These are phyloP conservation scores for Babesia bigemina DNA, from an alignment of 169 alveolate genomes.

Conservation along the genomic window DNA sequence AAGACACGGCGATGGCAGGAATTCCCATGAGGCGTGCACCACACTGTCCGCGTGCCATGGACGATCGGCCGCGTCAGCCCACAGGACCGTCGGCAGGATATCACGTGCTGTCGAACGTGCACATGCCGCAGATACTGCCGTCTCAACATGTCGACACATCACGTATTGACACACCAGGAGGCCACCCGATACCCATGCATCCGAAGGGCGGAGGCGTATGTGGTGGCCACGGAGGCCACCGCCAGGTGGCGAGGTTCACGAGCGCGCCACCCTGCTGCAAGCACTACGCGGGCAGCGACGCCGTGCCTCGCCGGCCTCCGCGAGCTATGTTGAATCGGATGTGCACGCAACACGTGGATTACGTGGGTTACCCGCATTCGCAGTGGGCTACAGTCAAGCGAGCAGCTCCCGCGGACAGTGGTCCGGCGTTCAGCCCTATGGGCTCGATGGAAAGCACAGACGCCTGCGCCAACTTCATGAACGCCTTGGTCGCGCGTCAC, in stretches of 20 bases:
- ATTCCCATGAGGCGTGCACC: background rate
- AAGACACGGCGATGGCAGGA: background rate
- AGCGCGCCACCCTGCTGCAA: conserved; percentile 10
- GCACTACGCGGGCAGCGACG: conserved; percentile 12
- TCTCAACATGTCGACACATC: background rate
- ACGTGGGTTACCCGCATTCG: background rate
- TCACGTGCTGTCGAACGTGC: conserved; percentile 37
- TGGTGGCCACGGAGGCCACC: background rate
- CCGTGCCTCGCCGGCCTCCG: conserved; percentile 1
- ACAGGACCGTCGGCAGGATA: conserved; percentile 4
- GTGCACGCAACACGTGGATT: conserved; percentile 37
- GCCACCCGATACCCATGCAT: background rate
- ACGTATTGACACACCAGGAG: background rate
- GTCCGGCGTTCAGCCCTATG: conserved; percentile 1
- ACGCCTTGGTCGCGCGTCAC: conserved; percentile 54
- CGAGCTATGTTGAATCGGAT: conserved; percentile 21
- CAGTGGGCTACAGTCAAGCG: conserved; percentile 23
- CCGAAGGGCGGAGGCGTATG: background rate
- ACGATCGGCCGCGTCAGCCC: conserved; percentile 6
- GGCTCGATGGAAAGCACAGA: conserved; percentile 18
- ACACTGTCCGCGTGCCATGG: background rate
- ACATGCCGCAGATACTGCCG: conserved; percentile 35
- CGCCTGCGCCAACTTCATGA: conserved; percentile 56
- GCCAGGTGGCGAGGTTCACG: conserved; percentile 2
- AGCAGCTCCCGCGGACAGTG: conserved; percentile 6